Percentiles rank a stretch among this genome's conserved stretches.
These are phyloP conservation scores for Herpetospermum pedunculosum DNA, from an alignment of 306 rosid genomes.

Conservation along the genomic window DNA sequence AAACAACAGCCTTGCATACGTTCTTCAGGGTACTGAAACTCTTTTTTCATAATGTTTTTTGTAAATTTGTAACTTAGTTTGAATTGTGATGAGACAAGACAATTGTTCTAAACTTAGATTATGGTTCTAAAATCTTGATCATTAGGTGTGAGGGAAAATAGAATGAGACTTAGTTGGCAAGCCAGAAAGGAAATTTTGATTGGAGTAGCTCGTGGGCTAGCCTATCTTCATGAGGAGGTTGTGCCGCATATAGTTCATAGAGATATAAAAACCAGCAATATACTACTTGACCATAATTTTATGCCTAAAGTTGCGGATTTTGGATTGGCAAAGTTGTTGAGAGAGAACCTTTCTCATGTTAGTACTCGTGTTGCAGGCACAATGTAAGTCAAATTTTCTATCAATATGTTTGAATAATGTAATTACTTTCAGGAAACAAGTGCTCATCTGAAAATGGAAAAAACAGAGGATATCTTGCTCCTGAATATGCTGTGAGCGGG, in stretches of 20 bases:
- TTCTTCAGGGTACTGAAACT: slow-evolving; percentile 39
- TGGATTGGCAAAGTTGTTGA: slow-evolving; percentile 59
- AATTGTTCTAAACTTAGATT: background rate
- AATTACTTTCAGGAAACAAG: background rate
- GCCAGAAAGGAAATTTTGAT: slow-evolving; percentile 38
- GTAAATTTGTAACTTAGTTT: background rate
- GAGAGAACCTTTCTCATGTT: slow-evolving; percentile 53
- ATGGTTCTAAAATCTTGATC: slow-evolving; percentile 2
- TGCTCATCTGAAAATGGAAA: slow-evolving; percentile 21
- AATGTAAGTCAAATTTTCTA: slow-evolving; percentile 44
- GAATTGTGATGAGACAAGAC: background rate
- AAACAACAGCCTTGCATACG: slow-evolving; percentile 58
- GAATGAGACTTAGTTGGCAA: slow-evolving; percentile 57
- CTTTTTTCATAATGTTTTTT: background rate
- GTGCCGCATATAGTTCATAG: slow-evolving; percentile 70
- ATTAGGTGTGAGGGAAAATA: slow-evolving; percentile 47
- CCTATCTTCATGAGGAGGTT: slow-evolving; percentile 63
- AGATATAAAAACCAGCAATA: slow-evolving; percentile 77
- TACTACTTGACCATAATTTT: slow-evolving; percentile 60
- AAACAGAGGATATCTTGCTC: slow-evolving; percentile 85
- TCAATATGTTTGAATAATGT: background rate
- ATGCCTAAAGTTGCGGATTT: slow-evolving; percentile 70
- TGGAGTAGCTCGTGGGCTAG: slow-evolving; percentile 73
- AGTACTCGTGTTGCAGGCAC: slow-evolving; percentile 95
- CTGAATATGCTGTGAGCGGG: slow-evolving; percentile 83